A percentile compares a stretch with the other conserved stretches of the same genome.
phyloP scores from a whole-genome alignment of 148 eudicot genomes.

The Simmondsia chinensis region DNA sequence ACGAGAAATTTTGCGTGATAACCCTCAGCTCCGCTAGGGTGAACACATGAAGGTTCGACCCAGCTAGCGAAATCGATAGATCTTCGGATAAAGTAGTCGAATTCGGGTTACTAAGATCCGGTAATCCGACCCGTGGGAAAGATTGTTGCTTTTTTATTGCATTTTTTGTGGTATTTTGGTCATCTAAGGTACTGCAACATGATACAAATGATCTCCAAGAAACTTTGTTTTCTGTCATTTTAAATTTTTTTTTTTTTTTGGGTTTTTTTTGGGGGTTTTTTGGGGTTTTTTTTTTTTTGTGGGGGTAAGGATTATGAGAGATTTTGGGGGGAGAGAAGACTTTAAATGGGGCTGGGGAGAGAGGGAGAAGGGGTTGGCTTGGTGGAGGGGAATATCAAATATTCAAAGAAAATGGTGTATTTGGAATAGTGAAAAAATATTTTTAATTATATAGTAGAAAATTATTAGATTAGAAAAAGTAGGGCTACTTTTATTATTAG shows the following conservation, averaged over 20 bases:
- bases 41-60: constrained; percentile 51
- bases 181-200: constrained; percentile 26
- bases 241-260: neutral
- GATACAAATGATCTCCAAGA: constrained; percentile 28
- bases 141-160: constrained; percentile 17
- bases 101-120: constrained; percentile 45
- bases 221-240: constrained; percentile 3
- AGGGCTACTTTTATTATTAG: too few relatives aligned
- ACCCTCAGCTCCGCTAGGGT: constrained; percentile 61
- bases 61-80: constrained; percentile 51
- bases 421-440: too few relatives aligned
- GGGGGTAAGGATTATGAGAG: neutral
- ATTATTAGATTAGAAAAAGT: too few relatives aligned
- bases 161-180: constrained; percentile 3
- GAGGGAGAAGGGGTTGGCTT: constrained; percentile 8
- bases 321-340: constrained; percentile 10
- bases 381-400: too few relatives aligned
- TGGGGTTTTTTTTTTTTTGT: neutral
- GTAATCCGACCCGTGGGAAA: constrained; percentile 26
- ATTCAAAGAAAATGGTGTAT: too few relatives aligned
- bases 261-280: neutral
- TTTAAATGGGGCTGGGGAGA: constrained; percentile 11
- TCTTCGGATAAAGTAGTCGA: constrained; percentile 46
- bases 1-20: constrained; percentile 65
- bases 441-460: too few relatives aligned